Base-by-base conservation (phyloP, 331 rosid species). In the Quercus lobata region DNA sequence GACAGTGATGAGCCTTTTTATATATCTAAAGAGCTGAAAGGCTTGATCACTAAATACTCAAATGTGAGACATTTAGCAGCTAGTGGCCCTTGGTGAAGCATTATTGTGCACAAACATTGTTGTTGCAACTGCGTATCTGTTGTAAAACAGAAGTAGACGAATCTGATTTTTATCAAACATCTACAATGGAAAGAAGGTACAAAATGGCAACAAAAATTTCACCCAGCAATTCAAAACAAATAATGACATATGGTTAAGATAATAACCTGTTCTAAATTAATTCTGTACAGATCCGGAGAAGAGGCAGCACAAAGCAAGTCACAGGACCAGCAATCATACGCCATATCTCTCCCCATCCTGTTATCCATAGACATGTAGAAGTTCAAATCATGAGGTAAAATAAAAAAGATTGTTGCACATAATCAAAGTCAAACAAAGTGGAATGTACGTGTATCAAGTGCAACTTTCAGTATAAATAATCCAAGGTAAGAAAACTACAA, bases 261-360 rank as follows among this genome's bases (percentile, higher is more conserved):
- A 35, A 82, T 44, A 72, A 94, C 99, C 99, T 91, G 96, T 74
- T 95, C 92, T 84, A 95, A 81, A 87, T 93, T 95, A 53, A 95
- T 93, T 87, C 99, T 85, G 84, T 95, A 95, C 46, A 95, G 69
- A 77, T 95, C 97, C 8, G 98, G 94, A 53, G 97, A 95, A 22
- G 99, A 95, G 21, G 98, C 97, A 57, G 99, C 99, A 89, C 99
- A 95, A 71, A 95, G 96, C 90, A 95, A 88, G 85, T 95, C 99
- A 73, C 96, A 93, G 30, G 99, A 89, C 99, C 98, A 95, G 86
- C 83, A 70, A 84, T 93, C 99, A 85, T 90, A 95, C 24, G 85
- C 83, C 54, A 91, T 79, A 82, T 90, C 92, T 83, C 99, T 89
- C 73, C 99, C 99, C 99, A 95, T 86, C 89, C 99, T 94, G 93